phyloP scores from a whole-genome alignment of 495 filamentous ascomycete genomes.

The Trichoderma asperelloides region DNA sequence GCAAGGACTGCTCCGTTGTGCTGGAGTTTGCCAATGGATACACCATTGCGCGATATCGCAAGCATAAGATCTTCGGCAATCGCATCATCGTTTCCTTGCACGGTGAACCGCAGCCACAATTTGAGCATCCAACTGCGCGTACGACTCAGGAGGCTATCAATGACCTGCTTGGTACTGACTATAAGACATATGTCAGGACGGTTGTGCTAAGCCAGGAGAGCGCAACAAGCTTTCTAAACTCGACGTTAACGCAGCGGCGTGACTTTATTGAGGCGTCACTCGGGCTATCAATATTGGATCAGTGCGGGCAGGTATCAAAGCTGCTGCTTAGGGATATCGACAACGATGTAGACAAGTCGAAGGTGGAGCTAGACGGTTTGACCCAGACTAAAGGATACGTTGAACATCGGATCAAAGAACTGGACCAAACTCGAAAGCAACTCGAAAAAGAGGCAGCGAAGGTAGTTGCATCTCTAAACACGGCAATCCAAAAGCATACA shows the following conservation, averaged over 20 bases:
- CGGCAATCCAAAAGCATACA: not conserved
- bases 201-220: constrained; percentile 24
- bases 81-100: constrained; percentile 18
- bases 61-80: constrained; percentile 16
- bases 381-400: not conserved
- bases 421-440: not conserved
- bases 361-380: not conserved
- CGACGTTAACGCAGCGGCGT: constrained; percentile 17
- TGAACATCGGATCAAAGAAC: not conserved
- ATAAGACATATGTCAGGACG: constrained; percentile 23
- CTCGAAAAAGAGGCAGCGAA: not conserved
- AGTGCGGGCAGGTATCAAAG: constrained; percentile 17
- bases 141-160: constrained; percentile 22
- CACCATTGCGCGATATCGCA: constrained; percentile 21
- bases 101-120: constrained; percentile 20
- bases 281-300: constrained; percentile 21
- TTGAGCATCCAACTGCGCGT: constrained; percentile 14
- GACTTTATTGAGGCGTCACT: constrained; percentile 23
- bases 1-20: constrained; percentile 18
- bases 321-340: constrained; percentile 18
- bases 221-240: constrained; percentile 24
- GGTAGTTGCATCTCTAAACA: not conserved
- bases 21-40: constrained; percentile 26
- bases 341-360: constrained; percentile 9
- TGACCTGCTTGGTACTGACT: constrained; percentile 24